These are phyloP conservation scores for Apiospora pterosperma DNA, from an alignment of 2,329 filamentous ascomycete species.

Conservation along the genomic window DNA sequence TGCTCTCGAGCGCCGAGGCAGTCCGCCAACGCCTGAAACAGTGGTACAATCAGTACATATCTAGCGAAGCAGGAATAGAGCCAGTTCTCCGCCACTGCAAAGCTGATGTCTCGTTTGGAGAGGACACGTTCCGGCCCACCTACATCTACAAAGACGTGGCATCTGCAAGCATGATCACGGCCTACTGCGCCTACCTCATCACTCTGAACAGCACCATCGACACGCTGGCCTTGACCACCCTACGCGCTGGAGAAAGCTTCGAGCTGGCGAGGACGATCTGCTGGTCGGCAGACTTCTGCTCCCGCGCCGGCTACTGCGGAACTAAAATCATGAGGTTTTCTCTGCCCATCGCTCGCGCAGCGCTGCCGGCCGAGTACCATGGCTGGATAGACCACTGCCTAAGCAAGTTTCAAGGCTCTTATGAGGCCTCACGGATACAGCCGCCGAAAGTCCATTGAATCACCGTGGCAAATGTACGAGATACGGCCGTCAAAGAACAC, in stretches of 20 bases:
- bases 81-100: not conserved
- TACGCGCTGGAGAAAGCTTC: not conserved
- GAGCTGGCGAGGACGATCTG: not conserved
- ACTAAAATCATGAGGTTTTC: not conserved
- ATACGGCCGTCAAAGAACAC: too few species aligned
- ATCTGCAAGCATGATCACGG: not conserved
- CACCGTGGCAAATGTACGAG: too few species aligned
- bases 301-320: not conserved
- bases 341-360: not conserved
- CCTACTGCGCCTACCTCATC: not conserved
- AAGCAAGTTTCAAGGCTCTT: not conserved
- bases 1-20: not conserved
- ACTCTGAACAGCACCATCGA: not conserved
- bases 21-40: not conserved
- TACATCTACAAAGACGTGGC: not conserved
- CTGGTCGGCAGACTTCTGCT: not conserved
- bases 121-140: not conserved
- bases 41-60: not conserved
- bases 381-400: not conserved
- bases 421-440: too few species aligned
- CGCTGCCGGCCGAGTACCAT: not conserved
- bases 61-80: not conserved
- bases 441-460: too few species aligned
- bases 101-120: not conserved
- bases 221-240: not conserved